Percentiles rank a stretch among this genome's conserved stretches.
Conservation (phyloP, 129 eudicot species). For the Tagetes patula region DNA sequence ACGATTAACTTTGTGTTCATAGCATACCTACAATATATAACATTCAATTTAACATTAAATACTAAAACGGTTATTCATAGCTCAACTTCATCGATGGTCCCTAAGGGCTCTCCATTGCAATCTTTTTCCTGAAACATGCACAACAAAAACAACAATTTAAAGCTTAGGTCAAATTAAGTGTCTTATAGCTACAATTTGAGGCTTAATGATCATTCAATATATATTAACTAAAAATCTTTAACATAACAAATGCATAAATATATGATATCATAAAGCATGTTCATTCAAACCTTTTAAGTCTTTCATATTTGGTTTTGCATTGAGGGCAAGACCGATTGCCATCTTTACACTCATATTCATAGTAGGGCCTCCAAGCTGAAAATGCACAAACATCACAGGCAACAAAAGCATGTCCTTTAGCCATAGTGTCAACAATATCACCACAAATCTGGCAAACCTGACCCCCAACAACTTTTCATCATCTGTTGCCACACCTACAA, state of each 20-base stretch:
- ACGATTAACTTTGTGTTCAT: no score
- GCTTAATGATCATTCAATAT: conserved; percentile 4
- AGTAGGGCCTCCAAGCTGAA: conserved; percentile 90
- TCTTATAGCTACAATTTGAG: no score
- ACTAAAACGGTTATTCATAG: no score
- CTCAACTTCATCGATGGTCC: no score
- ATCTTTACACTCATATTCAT: conserved; percentile 88
- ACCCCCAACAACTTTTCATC: conserved; percentile 59
- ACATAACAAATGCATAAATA: not conserved
- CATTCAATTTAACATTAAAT: no score
- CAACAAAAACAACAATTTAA: no score
- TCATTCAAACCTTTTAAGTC: conserved; percentile 67
- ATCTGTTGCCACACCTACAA: no score
- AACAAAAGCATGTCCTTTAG: conserved; percentile 66
- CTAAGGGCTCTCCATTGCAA: no score
- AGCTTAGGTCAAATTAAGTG: no score
- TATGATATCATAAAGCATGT: not conserved
- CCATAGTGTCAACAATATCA: conserved; percentile 65
- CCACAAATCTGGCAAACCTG: conserved; percentile 94
- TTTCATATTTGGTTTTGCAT: conserved; percentile 90
- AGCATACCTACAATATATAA: no score
- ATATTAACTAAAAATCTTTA: not conserved
- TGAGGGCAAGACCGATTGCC: conserved; percentile 90
- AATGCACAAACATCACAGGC: conserved; percentile 89
- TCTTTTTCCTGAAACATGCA: no score